A percentile compares a stretch with the other conserved stretches of the same genome.
phyloP scores from a whole-genome alignment of 768 basidiomycete species.

The Tricholoma hemisulphureum region DNA sequence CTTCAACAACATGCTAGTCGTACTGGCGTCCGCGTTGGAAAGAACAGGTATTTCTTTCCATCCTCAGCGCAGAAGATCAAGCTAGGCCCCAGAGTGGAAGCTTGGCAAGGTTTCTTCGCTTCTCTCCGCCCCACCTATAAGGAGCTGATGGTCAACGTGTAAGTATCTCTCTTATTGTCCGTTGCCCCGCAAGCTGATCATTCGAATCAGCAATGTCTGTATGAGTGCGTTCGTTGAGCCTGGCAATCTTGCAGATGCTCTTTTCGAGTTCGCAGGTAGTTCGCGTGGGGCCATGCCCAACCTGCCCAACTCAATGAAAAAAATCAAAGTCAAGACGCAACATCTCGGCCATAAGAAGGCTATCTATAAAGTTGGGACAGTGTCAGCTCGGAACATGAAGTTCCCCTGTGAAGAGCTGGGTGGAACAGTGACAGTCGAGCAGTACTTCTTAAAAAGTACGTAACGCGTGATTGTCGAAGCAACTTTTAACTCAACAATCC shows the following conservation, averaged over 20 bases:
- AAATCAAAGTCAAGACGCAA: constrained; percentile 56
- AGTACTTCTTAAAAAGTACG: constrained; percentile 65
- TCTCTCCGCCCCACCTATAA: constrained; percentile 50
- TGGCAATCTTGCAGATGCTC: constrained; percentile 61
- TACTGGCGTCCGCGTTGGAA: constrained; percentile 50
- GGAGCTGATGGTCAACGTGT: constrained; percentile 55
- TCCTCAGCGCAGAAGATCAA: constrained; percentile 17
- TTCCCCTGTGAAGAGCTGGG: constrained; percentile 56
- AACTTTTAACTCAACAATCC: background rate
- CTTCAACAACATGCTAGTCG: constrained; percentile 47
- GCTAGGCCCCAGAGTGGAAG: constrained; percentile 37
- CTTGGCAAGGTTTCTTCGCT: constrained; percentile 46
- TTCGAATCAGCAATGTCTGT: constrained; percentile 45
- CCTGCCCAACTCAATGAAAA: constrained; percentile 47
- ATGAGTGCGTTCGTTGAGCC: constrained; percentile 56
- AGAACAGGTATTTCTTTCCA: constrained; percentile 58
- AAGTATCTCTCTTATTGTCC: constrained; percentile 14
- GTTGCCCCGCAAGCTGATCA: background rate
- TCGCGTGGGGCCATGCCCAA: constrained; percentile 45
- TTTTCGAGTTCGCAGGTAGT: constrained; percentile 44
- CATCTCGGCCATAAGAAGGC: constrained; percentile 60
- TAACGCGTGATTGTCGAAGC: background rate
- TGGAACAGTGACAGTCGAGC: constrained; percentile 54
- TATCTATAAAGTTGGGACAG: constrained; percentile 36
- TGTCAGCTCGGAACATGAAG: constrained; percentile 36